Base-by-base conservation (phyloP, 2,329 filamentous ascomycete genomes). In the Colletotrichum lentis region DNA sequence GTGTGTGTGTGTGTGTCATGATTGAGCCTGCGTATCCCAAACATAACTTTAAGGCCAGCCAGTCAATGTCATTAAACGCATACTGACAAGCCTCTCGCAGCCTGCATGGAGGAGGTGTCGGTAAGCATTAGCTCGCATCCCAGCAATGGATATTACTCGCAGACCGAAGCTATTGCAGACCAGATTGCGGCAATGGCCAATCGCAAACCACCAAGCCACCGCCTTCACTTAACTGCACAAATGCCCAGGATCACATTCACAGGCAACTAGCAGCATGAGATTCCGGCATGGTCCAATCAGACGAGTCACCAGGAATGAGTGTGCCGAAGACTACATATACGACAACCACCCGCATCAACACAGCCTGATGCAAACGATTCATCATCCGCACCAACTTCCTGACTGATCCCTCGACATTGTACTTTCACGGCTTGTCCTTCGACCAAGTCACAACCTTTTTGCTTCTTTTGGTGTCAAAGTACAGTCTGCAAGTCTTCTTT, bases 141-240 rank as follows among this genome's bases (percentile, higher is more conserved):
- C 2, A 2, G 31, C 31, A n/a, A 5, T 11, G 20, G 3, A 20
- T 20, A 3, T 35, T 35, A 16, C 12, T 37, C 41, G 12, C 55
- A 31, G 47, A 31, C n/a, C n/a, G 41, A 2, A 10, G 16, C 16
- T 31, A 31, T 31, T 1, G 14, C 22, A 18, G 18, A 27, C 22
- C 37, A 43, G 39, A 44, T 59, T 59, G 3, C 3, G 44, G 56
- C 16, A 50, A 20, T 3, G 18, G 20, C 56, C 56, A 59, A 59
- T 50, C 31, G 14, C 18, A 35, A 12, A 5, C 5, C 27, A 10
- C 20, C 31, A 10, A 53, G 3, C 6, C 27, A 37, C 18, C 5
- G 18, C 10, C 10, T 3, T 3, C 18, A 11, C 10, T 20, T 5
- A 14, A 35, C 18, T 35, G 18, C 27, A 1, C 12, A 18, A 39